Conservation (phyloP, 305 asterid species). For the Lippia alba region DNA sequence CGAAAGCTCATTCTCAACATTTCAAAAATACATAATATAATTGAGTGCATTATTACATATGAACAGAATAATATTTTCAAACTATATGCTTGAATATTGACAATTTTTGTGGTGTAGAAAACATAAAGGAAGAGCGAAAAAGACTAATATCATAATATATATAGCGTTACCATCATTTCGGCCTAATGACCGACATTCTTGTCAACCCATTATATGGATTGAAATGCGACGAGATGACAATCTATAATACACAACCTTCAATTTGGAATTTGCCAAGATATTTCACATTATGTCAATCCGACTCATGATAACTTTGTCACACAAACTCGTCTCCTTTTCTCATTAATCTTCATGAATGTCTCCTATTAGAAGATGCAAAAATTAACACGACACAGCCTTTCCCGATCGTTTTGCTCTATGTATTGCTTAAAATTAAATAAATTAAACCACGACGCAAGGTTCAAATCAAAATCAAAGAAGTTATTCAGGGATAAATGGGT, state of each 20-base stretch:
- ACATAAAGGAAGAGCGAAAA: not conserved
- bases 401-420: too few relatives aligned
- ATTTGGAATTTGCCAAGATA: conserved; percentile 3
- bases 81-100: not conserved
- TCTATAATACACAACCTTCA: conserved; percentile 1
- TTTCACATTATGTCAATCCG: not conserved
- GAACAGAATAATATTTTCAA: not conserved
- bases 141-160: not conserved
- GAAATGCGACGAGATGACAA: conserved; percentile 13
- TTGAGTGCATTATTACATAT: too few relatives aligned
- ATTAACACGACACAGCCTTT: too few relatives aligned
- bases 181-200: conserved; percentile 1
- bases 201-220: conserved; percentile 11
- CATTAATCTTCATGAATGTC: not conserved
- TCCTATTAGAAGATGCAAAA: not conserved
- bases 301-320: not conserved
- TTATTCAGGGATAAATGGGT: too few relatives aligned
- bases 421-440: too few relatives aligned
- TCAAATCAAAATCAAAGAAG: too few relatives aligned
- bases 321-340: conserved; percentile 3
- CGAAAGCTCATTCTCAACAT: too few relatives aligned
- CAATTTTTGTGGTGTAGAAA: not conserved
- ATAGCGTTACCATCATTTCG: conserved; percentile 9
- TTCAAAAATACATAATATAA: too few relatives aligned
- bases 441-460: too few relatives aligned